Evolutionary conservation across 768 basidiomycete genomes (phyloP), one percentile per base, ranked within the genome.

Genomic region (Dioszegia hungarica): DNA sequence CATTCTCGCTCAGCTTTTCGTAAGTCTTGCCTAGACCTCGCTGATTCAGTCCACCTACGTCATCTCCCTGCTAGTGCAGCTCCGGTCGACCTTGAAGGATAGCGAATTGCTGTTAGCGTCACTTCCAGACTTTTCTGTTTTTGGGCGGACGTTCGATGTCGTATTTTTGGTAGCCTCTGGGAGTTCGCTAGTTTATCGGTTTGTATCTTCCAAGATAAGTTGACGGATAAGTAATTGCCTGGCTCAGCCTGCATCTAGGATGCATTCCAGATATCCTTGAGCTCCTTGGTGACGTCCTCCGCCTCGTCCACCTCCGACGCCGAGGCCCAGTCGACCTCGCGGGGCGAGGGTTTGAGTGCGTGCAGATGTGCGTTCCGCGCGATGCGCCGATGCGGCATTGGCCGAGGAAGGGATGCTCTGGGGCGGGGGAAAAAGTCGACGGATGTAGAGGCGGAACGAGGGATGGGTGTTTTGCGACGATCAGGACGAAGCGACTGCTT

Each of bases 21-120:
- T 75, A 40, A 51, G 47, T 47, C 40, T 2, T 17, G 5, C 27
- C 5, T 28, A 2, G 17, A 24, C 47, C 28, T 8, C 1, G 29
- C 48, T 53, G 25, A 47, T 12, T 11, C 54, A 75, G 74, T 62
- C 72, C 8, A 73, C 70, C 29, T 75, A 75, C 41, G 66, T 69
- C 5, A 73, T 75, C 52, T 74, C 72, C 3, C 66, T 75, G 6
- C 63, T 75, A 5, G 70, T 75, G 24, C 74, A 75, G 47, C 59
- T 75, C 3, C 64, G 74, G n/a, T 68, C 70, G 1, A 66, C 67
- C 6, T 48, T 75, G n/a, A 72, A 70, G 1, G 66, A 65, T 15
- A 34, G 63, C 11, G 63, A 64, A 44, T 60, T 67, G 11, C 55
- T 75, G 12, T 55, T 75, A n/a, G 60, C 70, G 3, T 67, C 67